Base-by-base conservation (phyloP, 169 alveolate genomes). In the Plasmodium blacklocki region DNA sequence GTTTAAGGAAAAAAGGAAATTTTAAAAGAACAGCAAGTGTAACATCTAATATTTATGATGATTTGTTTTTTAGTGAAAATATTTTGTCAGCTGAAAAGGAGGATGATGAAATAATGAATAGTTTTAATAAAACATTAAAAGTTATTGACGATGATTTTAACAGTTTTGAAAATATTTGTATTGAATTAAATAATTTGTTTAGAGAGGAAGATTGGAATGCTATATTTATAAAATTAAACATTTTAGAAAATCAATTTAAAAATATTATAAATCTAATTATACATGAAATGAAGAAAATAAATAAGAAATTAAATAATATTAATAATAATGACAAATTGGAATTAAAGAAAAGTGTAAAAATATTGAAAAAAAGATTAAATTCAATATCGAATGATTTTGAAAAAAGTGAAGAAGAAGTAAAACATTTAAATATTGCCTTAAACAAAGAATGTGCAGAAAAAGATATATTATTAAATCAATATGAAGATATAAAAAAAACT, bases 371-470 rank as follows among this genome's bases (percentile, higher is more conserved):
- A 32, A 80, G 59, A 50, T 52, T 68, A 7, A 68, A 68, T 58
- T 68, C 90, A 5, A 23, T 80, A 47, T 80, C 90, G 0, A 68
- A 67, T 49, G 90, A 80, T 70, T 68, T 80, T 80, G 29, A 54
- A 52, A 68, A 80, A 56, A 56, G 56, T n/a, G 19, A 58, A 7
- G 80, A 80, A 50, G 90, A 80, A 47, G 14, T 68, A 15, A 85
- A 80, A 3, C 52, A 56, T 21, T 26, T 80, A 9, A 80, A 80
- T 2, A 3, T 12, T 0, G 59, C 58, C 18, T 63, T 80, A 21
- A 39, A 54, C 5, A 68, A 66, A 43, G 90, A 80, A 50, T 56
- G 64, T 12, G 83, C 52, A 80, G 26, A 80, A 19, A 80, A 80
- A 29, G 85, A 80, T 39, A 39, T 54, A 50, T 50, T 80, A 60